Percentiles rank a stretch among this genome's conserved stretches.
Evolutionary conservation across 2,329 filamentous ascomycete genomes (phyloP).

Genomic region (Cladophialophora yegresii): DNA sequence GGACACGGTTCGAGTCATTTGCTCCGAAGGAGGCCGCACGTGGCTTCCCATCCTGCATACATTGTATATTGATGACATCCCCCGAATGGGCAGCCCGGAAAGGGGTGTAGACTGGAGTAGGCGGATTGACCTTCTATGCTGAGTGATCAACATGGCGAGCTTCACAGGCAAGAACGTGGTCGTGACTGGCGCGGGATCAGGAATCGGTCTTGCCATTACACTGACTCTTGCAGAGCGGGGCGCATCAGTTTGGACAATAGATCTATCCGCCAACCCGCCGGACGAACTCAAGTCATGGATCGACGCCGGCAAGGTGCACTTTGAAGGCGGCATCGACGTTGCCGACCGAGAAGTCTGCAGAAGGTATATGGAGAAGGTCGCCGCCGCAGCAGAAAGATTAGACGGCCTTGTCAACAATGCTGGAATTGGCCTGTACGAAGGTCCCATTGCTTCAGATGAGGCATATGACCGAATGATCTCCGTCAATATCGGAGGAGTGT

Average conservation of each 20-base stretch:
- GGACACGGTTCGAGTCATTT: conserved; percentile 10
- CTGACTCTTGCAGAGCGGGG: conserved; percentile 19
- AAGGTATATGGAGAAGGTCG: conserved; percentile 52
- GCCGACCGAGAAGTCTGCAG: conserved; percentile 7
- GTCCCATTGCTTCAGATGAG: conserved; percentile 46
- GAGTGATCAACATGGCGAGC: conserved; percentile 6
- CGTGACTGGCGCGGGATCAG: conserved; percentile 65
- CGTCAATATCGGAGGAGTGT: conserved; percentile 50
- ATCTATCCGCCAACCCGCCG: conserved; percentile 16
- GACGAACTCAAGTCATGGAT: conserved; percentile 22
- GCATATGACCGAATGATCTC: conserved; percentile 49
- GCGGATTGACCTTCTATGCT: neutral
- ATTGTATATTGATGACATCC: neutral
- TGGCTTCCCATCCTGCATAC: neutral
- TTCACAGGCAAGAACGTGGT: conserved; percentile 53
- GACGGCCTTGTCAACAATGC: conserved; percentile 40
- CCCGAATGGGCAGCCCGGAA: neutral
- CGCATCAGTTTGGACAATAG: conserved; percentile 23
- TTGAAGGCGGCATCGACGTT: conserved; percentile 23
- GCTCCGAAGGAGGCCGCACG: neutral
- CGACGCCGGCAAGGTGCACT: conserved; percentile 24
- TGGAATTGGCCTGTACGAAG: conserved; percentile 45
- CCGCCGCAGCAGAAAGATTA: conserved; percentile 53
- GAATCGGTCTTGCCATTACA: conserved; percentile 63
- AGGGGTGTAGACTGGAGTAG: neutral